Evolutionary conservation across 257 asterid species (phyloP).

Genomic region (Eustoma russellianum): DNA sequence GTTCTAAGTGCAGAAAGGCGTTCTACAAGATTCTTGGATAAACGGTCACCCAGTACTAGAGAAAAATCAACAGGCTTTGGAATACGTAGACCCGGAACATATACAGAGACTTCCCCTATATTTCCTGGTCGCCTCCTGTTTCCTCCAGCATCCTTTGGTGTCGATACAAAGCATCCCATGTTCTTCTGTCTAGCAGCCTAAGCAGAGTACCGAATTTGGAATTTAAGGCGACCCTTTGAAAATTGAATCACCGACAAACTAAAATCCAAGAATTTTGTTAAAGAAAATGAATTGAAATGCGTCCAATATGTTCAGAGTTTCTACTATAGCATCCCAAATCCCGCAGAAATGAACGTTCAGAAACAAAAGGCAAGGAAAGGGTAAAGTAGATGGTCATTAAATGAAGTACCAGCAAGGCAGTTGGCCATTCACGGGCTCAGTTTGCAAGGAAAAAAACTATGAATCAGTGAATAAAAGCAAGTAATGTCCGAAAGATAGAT

Average conservation of each 20-base stretch:
- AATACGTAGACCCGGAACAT: constrained; percentile 83
- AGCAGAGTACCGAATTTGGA: constrained; percentile 9
- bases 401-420: constrained; percentile 60
- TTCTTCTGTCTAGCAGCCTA: constrained; percentile 26
- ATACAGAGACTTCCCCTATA: constrained; percentile 85
- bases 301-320: not conserved
- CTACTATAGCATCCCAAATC: not conserved
- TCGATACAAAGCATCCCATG: constrained; percentile 89
- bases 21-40: constrained; percentile 60
- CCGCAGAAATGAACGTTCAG: constrained; percentile 26
- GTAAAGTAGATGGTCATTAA: constrained; percentile 28
- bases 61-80: constrained; percentile 83
- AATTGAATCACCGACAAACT: constrained; percentile 3
- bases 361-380: constrained; percentile 17
- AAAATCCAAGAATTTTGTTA: too few relatives aligned
- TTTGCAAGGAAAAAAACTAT: constrained; percentile 17
- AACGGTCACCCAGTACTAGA: constrained; percentile 44
- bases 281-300: too few relatives aligned
- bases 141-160: constrained; percentile 62
- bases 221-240: constrained; percentile 10
- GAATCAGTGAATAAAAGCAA: constrained; percentile 1
- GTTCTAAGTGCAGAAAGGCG: constrained; percentile 92
- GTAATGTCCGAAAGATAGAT: constrained; percentile 5
- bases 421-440: constrained; percentile 46
- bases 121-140: constrained; percentile 79